Percentiles rank a stretch among this genome's conserved stretches.
These are phyloP conservation scores for Dispira simplex DNA, from an alignment of 192 early-diverging fungal species.

Conservation along the genomic window DNA sequence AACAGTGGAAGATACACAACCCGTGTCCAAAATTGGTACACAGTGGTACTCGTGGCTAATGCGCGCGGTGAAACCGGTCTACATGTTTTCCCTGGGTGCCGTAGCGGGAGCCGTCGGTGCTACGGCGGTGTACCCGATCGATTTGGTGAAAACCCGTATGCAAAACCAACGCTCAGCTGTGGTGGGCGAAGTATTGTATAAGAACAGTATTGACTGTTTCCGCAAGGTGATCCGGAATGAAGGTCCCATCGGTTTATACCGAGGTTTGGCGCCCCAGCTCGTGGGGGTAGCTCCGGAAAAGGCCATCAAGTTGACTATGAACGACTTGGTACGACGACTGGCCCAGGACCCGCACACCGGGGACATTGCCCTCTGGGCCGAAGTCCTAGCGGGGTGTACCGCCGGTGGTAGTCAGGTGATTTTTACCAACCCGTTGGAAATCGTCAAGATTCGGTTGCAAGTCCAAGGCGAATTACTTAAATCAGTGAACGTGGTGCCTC, in stretches of 20 bases:
- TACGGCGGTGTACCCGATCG: conserved; percentile 90
- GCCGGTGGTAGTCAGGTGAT: conserved; percentile 82
- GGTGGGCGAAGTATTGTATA: conserved; percentile 84
- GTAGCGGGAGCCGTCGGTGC: conserved; percentile 91
- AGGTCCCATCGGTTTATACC: conserved; percentile 79
- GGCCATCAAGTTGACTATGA: conserved; percentile 95
- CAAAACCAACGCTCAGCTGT: conserved; percentile 89
- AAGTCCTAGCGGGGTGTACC: conserved; percentile 71
- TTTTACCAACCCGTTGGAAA: conserved; percentile 96
- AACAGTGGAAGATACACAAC: not conserved
- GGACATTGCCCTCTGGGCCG: conserved; percentile 54
- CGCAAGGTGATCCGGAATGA: conserved; percentile 85
- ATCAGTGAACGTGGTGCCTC: conserved; percentile 28
- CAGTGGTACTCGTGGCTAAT: conserved; percentile 13
- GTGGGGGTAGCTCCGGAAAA: conserved; percentile 95
- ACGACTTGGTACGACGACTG: conserved; percentile 70
- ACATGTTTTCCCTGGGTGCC: conserved; percentile 69
- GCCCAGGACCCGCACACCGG: conserved; percentile 53
- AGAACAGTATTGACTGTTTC: conserved; percentile 94
- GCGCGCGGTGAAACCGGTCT: conserved; percentile 38
- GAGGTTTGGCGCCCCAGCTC: conserved; percentile 84
- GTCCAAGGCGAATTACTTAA: conserved; percentile 55
- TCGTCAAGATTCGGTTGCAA: conserved; percentile 97
- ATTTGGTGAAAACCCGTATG: conserved; percentile 97
- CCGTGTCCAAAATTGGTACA: conserved; percentile 2